These are phyloP conservation scores for Beta lomatogona DNA, from an alignment of 179 eudicot genomes.

Conservation along the genomic window DNA sequence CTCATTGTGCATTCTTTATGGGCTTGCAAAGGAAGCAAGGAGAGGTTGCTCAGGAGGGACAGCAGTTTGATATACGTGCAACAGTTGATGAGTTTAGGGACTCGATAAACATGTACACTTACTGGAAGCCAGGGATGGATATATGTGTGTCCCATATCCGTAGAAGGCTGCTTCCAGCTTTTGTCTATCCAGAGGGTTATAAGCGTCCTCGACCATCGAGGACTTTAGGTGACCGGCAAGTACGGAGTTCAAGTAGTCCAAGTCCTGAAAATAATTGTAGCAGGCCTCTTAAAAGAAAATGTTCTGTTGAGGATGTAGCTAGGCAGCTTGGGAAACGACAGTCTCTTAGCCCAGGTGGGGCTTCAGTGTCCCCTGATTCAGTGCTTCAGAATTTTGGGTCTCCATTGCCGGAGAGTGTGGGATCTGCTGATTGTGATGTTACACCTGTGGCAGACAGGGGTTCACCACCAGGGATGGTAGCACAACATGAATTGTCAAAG, in stretches of 20 bases:
- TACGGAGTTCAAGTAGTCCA: slow-evolving; percentile 27
- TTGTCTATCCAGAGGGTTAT: slow-evolving; percentile 69
- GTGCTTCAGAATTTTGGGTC: slow-evolving; percentile 27
- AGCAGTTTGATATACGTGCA: slow-evolving; percentile 78
- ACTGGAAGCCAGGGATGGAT: slow-evolving; percentile 95
- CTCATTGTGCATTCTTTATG: slow-evolving; percentile 75
- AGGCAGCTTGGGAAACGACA: slow-evolving; percentile 38
- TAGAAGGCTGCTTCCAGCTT: slow-evolving; percentile 70
- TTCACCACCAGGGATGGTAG: slow-evolving; percentile 6
- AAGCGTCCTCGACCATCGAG: slow-evolving; percentile 44
- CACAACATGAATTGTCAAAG: slow-evolving; percentile 7
- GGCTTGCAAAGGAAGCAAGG: slow-evolving; percentile 84
- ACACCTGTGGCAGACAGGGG: slow-evolving; percentile 18
- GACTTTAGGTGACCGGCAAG: slow-evolving; percentile 33
- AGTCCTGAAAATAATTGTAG: slow-evolving; percentile 29
- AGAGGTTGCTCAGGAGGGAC: slow-evolving; percentile 71
- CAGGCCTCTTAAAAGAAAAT: slow-evolving; percentile 48
- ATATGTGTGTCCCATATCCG: slow-evolving; percentile 81
- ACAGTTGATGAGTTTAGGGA: slow-evolving; percentile 79
- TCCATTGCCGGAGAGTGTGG: slow-evolving; percentile 26
- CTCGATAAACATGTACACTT: slow-evolving; percentile 56
- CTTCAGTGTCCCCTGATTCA: slow-evolving; percentile 50
- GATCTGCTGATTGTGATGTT: slow-evolving; percentile 25
- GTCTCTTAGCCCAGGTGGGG: slow-evolving; percentile 36
- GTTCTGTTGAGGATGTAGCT: slow-evolving; percentile 27